These are phyloP conservation scores for Ustilaginoidea virens DNA, from an alignment of 2,329 filamentous ascomycete species.

Conservation along the genomic window DNA sequence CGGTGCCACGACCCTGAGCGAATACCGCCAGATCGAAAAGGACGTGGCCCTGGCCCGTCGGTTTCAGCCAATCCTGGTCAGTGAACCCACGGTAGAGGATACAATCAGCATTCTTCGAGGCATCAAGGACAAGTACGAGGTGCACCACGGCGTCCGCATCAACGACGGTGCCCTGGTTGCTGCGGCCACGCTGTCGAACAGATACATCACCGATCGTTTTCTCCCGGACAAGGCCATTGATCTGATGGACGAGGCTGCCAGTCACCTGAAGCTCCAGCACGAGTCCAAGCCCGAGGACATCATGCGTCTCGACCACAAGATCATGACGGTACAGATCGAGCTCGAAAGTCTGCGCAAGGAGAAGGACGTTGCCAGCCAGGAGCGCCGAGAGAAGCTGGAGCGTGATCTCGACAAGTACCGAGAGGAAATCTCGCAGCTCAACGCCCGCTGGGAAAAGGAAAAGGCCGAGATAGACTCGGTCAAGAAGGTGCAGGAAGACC, in stretches of 20 bases:
- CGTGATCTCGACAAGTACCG: conserved; percentile 60
- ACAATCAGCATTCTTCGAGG: conserved; percentile 91
- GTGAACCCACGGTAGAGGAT: conserved; percentile 77
- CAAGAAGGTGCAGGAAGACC: conserved; percentile 75
- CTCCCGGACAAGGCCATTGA: conserved; percentile 96
- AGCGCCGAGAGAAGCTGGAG: conserved; percentile 77
- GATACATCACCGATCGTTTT: conserved; percentile 93
- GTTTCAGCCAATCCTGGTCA: conserved; percentile 91
- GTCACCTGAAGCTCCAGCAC: conserved; percentile 77
- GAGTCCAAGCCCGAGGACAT: conserved; percentile 96
- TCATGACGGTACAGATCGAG: conserved; percentile 96
- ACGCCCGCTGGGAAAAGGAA: conserved; percentile 80
- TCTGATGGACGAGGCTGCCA: conserved; percentile 88
- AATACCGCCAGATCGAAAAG: conserved; percentile 90
- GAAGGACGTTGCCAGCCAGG: conserved; percentile 75
- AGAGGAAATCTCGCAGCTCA: conserved; percentile 59
- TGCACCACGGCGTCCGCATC: conserved; percentile 91
- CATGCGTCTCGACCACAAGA: conserved; percentile 79
- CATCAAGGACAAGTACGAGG: conserved; percentile 95
- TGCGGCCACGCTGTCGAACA: conserved; percentile 81
- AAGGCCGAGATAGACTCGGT: conserved; percentile 71
- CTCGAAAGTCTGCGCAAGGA: conserved; percentile 89
- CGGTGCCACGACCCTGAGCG: conserved; percentile 81
- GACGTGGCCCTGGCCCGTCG: conserved; percentile 83
- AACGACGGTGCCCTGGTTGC: conserved; percentile 85